Conservation (phyloP, 768 basidiomycete species). For the Xerocomus brunneocitrinus region DNA sequence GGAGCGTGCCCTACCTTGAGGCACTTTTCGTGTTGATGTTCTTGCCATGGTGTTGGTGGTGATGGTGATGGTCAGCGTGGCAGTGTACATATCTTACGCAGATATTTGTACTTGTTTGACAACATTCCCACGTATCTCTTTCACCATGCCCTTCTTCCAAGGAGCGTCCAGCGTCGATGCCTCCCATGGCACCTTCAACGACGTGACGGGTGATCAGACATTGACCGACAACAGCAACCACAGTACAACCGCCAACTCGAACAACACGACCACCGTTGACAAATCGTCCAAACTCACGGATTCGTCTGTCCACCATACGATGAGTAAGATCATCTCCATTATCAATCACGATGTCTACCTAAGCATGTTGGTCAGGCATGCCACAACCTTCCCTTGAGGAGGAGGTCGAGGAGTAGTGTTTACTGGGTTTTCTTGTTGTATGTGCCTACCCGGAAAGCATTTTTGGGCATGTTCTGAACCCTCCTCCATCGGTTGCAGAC, state of each 20-base stretch:
- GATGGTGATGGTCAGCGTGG: neutral
- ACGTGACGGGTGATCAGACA: constrained; percentile 19
- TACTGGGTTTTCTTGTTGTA: neutral
- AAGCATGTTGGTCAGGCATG: neutral
- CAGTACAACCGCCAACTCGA: constrained; percentile 9
- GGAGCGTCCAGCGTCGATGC: constrained; percentile 13
- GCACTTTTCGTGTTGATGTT: constrained; percentile 17
- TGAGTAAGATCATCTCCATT: constrained; percentile 8
- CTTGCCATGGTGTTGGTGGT: constrained; percentile 19
- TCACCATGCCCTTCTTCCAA: constrained; percentile 24
- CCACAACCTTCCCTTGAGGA: constrained; percentile 1
- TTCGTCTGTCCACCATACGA: constrained; percentile 24
- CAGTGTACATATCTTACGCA: neutral
- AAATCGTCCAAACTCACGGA: constrained; percentile 14
- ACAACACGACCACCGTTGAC: constrained; percentile 18
- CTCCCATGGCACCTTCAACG: constrained; percentile 18
- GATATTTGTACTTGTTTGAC: constrained; percentile 3
- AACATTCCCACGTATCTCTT: neutral
- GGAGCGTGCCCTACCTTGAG: constrained; percentile 27
- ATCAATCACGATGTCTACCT: neutral
- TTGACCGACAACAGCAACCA: constrained; percentile 17
- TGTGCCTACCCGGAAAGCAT: neutral
- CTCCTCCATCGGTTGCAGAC: neutral
- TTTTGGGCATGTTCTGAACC: neutral
- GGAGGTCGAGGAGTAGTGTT: neutral